Base-by-base conservation (phyloP, 2,329 filamentous ascomycete genomes). In the Penicillium sp. region DNA sequence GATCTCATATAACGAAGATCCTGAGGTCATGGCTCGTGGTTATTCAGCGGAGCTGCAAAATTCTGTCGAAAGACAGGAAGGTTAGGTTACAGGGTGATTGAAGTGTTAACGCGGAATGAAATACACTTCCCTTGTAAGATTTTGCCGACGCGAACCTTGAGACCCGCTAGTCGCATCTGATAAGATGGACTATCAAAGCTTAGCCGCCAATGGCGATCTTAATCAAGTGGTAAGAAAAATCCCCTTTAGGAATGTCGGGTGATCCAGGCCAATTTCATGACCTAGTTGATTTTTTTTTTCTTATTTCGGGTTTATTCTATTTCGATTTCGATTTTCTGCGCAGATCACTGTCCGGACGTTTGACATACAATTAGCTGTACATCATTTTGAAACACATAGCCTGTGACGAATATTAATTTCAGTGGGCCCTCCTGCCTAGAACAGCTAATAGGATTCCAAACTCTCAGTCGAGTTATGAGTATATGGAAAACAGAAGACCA, bases 111-210 rank as follows among this genome's bases (percentile, higher is more conserved):
- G 11, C n/a, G n/a, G 4, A n/a, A n/a, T 36, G n/a, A 14, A n/a
- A 7, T 36, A 36, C 34, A 36, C 11, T 36, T n/a, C 5, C 34
- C 13, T 4, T 36, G n/a, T 36, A 36, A n/a, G 11, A 36, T 36
- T 36, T 36, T 36, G 34, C 34, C 22, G 49, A 43, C 3, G 41
- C 45, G 44, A 31, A 5, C 27, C 18, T 18, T 18, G 18, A 18
- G 18, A 18, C 18, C 21, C 38, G 21, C 13, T 34, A 29, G 45
- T 38, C 39, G 16, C 45, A 58, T 58, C 53, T 55, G 46, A 58
- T 58, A 53, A 58, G 55, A 55, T 55, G 53, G 31, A 14, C n/a
- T 36, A 51, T 53, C 44, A 45, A 31, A 42, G 27, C 44, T 53
- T 27, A 48, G 32, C 53, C 56, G 53, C 41, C 24, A 21, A 34